Conservation (phyloP, 495 filamentous ascomycete genomes). For the Tuber indicum region DNA sequence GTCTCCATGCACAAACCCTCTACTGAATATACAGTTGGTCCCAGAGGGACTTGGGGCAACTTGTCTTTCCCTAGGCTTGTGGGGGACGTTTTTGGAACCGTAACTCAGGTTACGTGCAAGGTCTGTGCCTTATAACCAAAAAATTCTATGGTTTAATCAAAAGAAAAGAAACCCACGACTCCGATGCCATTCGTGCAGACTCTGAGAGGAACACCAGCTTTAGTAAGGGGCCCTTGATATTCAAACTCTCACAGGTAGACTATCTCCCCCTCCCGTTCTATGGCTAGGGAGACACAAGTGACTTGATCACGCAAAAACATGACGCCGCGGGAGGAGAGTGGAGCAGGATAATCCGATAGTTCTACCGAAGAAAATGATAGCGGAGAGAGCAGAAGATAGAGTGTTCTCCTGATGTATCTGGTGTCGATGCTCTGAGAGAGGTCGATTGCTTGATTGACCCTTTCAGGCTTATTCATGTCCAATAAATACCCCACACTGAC, state of each 20-base stretch:
- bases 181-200: not conserved
- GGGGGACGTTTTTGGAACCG: too few species aligned
- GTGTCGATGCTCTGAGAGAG: not conserved
- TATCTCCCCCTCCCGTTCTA: not conserved
- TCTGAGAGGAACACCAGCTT: not conserved
- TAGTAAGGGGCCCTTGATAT: not conserved
- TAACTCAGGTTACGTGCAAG: too few species aligned
- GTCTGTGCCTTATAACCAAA: too few species aligned
- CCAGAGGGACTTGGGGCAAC: too few species aligned
- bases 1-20: too few species aligned
- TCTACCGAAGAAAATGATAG: not conserved
- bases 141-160: too few species aligned
- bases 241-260: not conserved
- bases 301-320: not conserved
- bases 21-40: too few species aligned
- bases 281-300: not conserved
- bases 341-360: not conserved
- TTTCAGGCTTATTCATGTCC: not conserved
- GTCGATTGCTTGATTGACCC: not conserved
- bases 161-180: too few species aligned
- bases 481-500: not conserved
- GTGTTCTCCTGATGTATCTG: not conserved
- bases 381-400: not conserved
- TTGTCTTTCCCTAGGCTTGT: too few species aligned
- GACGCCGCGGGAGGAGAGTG: not conserved